Conservation (phyloP, 2,329 filamentous ascomycete species). For the Trichophyton benhamiae region DNA sequence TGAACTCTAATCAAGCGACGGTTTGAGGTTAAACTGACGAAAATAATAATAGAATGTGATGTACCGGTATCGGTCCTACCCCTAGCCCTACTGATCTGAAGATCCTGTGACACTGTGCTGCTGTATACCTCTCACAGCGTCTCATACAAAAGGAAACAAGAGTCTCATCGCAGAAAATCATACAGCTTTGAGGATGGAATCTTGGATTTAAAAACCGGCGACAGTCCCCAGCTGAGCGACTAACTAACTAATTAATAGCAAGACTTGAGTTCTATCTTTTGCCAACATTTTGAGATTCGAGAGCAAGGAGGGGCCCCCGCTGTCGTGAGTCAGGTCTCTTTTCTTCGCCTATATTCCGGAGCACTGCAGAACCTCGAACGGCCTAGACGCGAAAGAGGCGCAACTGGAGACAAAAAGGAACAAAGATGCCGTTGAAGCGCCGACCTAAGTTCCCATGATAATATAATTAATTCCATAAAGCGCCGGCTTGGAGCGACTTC, state of each 20-base stretch:
- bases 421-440: background rate
- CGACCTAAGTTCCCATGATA: background rate
- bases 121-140: background rate
- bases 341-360: too few species aligned
- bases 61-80: background rate
- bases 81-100: background rate
- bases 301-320: too few species aligned
- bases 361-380: too few species aligned
- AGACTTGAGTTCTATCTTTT: too few species aligned
- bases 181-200: background rate
- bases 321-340: too few species aligned
- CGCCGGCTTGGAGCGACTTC: too few species aligned
- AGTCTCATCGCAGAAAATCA: background rate
- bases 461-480: too few species aligned
- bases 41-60: background rate
- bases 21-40: background rate
- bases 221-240: background rate
- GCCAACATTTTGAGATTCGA: too few species aligned
- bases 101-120: background rate
- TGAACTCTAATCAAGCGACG: background rate
- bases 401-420: too few species aligned
- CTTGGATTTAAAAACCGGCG: background rate
- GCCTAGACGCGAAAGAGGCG: background rate
- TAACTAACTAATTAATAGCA: too few species aligned
- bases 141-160: background rate